These are phyloP conservation scores for Eurotiales sp. DNA, from an alignment of 2,329 filamentous ascomycete genomes.

Conservation along the genomic window DNA sequence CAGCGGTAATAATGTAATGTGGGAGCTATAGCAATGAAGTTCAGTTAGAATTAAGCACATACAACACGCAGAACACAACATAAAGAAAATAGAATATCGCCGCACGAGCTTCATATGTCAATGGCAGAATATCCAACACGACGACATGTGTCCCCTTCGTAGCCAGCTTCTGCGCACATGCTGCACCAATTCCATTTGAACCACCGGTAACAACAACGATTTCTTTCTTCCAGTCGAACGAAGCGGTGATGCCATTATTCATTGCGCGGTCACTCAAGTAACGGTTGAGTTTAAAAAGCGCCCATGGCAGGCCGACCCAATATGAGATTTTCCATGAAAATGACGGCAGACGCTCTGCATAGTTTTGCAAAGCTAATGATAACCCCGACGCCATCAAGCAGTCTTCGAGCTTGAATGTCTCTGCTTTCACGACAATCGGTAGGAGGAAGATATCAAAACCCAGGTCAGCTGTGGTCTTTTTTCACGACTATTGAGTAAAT, in stretches of 20 bases:
- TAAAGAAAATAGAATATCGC: background rate
- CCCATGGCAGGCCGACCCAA: conserved; percentile 3
- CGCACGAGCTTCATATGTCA: conserved; percentile 6
- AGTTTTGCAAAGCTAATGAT: background rate
- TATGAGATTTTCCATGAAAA: background rate
- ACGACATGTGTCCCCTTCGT: background rate
- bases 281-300: background rate
- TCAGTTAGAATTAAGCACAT: background rate
- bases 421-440: too few species aligned
- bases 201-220: conserved; percentile 6
- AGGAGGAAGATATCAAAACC: too few species aligned
- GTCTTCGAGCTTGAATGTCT: too few species aligned
- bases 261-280: conserved; percentile 3
- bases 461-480: too few species aligned
- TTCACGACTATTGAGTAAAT: too few species aligned
- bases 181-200: conserved; percentile 8
- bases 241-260: background rate
- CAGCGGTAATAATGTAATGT: conserved; percentile 7
- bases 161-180: background rate
- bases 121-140: conserved; percentile 3
- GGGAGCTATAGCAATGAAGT: background rate
- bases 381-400: background rate
- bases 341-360: background rate
- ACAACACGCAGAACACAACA: too few species aligned
- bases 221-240: conserved; percentile 6